A percentile compares a stretch with the other conserved stretches of the same genome.
Evolutionary conservation across 305 asterid genomes (phyloP).

Genomic region (Rubia balearica): DNA sequence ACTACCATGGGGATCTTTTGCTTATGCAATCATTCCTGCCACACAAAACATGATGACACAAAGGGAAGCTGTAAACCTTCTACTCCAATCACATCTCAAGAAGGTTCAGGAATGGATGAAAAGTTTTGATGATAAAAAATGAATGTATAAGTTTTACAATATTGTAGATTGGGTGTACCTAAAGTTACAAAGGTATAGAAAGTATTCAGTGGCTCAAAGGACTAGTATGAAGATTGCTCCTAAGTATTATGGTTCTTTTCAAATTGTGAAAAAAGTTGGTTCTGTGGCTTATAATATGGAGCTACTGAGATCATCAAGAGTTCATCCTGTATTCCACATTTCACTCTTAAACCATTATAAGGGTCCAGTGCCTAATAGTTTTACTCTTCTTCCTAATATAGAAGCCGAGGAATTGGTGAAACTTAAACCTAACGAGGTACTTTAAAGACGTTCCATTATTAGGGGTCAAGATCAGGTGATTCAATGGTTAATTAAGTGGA

Average conservation of each 20-base stretch:
- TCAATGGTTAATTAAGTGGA: not conserved
- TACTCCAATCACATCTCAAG: not conserved
- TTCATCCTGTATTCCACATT: not conserved
- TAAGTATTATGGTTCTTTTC: not conserved
- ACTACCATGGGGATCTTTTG: not conserved
- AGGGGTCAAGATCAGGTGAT: not conserved
- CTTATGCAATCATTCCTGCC: not conserved
- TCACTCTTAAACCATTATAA: not conserved
- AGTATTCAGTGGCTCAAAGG: not conserved
- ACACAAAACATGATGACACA: not conserved
- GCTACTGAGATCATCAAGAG: not conserved
- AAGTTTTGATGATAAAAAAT: not conserved
- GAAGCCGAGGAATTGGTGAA: not conserved
- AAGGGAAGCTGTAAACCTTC: not conserved
- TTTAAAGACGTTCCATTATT: not conserved
- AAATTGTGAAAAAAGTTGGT: not conserved
- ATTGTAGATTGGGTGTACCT: not conserved
- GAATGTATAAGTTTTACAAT: not conserved
- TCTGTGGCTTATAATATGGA: not conserved
- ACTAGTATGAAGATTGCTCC: not conserved
- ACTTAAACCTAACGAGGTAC: not conserved
- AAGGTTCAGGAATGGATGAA: not conserved
- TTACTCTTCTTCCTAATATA: not conserved
- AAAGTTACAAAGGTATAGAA: not conserved
- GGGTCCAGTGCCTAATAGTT: not conserved